Evolutionary conservation across 176 grass and related monocot species (phyloP).

Genomic region (Aegilops speltoides): DNA sequence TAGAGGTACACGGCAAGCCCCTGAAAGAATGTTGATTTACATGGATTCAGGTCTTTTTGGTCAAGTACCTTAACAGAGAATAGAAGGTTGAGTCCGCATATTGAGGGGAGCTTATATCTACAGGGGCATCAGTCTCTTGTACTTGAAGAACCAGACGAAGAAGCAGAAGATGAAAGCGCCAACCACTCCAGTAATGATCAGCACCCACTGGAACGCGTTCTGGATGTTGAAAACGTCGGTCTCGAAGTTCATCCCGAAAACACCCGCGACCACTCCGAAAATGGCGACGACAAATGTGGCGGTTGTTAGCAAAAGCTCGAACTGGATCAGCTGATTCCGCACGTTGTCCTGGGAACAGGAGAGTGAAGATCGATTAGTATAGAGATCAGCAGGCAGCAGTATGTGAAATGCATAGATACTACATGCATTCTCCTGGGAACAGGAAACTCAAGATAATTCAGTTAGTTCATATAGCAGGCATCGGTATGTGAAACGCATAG

Average conservation of each 20-base stretch:
- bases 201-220: constrained; percentile 75
- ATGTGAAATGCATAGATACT: background rate
- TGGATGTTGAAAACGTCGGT: constrained; percentile 52
- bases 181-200: constrained; percentile 46
- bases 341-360: constrained; percentile 69
- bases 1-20: constrained; percentile 26
- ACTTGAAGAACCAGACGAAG: constrained; percentile 88
- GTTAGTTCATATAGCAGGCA: background rate
- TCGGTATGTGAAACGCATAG: background rate
- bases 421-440: background rate
- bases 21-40: constrained; percentile 56
- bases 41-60: constrained; percentile 31
- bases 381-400: background rate
- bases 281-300: constrained; percentile 87
- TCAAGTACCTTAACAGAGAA: constrained; percentile 29
- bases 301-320: constrained; percentile 80
- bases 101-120: constrained; percentile 38
- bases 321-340: constrained; percentile 92
- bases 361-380: background rate
- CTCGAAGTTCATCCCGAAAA: constrained; percentile 96
- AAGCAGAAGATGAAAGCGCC: constrained; percentile 68
- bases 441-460: background rate
- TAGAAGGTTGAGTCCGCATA: constrained; percentile 1
- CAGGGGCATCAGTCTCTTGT: constrained; percentile 72
- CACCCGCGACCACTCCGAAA: constrained; percentile 79